Evolutionary conservation across 257 asterid species (phyloP).

Genomic region (Gentiana straminea): DNA sequence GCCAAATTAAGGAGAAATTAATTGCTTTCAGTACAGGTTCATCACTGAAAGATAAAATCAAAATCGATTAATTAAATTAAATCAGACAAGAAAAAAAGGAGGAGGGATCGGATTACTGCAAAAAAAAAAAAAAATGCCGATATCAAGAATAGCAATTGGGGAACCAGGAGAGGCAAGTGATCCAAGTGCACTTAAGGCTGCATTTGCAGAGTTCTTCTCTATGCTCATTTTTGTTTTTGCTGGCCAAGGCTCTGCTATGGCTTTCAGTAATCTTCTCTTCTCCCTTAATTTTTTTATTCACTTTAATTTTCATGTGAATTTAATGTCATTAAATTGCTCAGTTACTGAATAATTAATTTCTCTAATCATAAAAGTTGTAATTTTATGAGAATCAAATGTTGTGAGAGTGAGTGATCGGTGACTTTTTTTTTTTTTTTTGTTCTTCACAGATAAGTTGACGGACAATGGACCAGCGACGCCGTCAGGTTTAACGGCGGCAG

Average conservation of each 20-base stretch:
- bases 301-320: no score
- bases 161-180: constrained; percentile 20
- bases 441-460: constrained; percentile 17
- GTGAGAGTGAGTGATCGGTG: neutral
- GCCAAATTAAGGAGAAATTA: neutral
- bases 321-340: no score
- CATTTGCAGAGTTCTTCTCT: constrained; percentile 27
- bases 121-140: constrained; percentile 9
- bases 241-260: constrained; percentile 33
- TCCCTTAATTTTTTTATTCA: neutral
- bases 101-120: neutral
- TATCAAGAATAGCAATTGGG: constrained; percentile 21
- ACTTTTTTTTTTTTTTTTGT: no score
- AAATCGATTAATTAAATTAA: neutral
- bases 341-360: no score
- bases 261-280: constrained; percentile 16
- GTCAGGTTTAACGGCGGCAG: constrained; percentile 21
- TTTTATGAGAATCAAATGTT: neutral
- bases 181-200: constrained; percentile 26
- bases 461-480: constrained; percentile 14
- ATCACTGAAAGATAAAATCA: neutral
- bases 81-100: neutral
- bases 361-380: no score
- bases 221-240: constrained; percentile 31
- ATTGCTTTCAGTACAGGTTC: no score